Base-by-base conservation (phyloP, 78 protist species). In the Monosiga brevicollis region DNA sequence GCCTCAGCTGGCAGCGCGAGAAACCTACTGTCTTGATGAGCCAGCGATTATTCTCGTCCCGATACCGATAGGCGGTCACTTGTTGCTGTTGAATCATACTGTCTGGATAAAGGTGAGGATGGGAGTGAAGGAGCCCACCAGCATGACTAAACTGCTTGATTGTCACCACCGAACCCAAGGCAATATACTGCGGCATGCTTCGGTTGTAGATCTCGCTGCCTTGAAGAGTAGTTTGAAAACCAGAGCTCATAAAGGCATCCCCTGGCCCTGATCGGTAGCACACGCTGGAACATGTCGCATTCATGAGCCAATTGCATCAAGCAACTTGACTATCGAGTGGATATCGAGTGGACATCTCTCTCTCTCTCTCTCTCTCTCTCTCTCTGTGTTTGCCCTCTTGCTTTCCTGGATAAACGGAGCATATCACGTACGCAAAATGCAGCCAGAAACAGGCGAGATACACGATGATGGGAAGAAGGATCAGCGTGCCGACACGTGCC, bases 61-160 rank as follows among this genome's bases (percentile, higher is more conserved):
- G 43, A 82, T 55, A 42, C n/a, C 73, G 35, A 77, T 84, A 84
- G 9, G 82, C 22, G 54, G 87, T 84, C 0, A 84, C 62, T 43
- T 84, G 87, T 54, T 84, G 87, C 78, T 77, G 87, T 11, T 34
- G 73, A 22, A 80, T 81, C 1, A 36, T 22, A 2, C 36, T 76
- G 26, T 76, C 35, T 32, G 87, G 87, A 34, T 84, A 84, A 26
- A 1, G 40, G 24, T 84, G 82, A 0, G 74, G n/a, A 70, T 84
- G 87, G 72, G 87, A 84, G 77, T 84, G 87, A 22, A 84, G 82
- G 22, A 84, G 87, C 0, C 55, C 81, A 32, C 87, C 87, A 43
- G 78, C 42, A 39, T 2, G 1, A 3, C 76, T 75, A 6, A 15
- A 3, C 43, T 37, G 34, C 43, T 77, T 76, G 10, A 84, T 24